A percentile compares a stretch with the other conserved stretches of the same genome.
Conservation (phyloP, 1,139 yeast species). For the Casaregolazyma lundiana region DNA sequence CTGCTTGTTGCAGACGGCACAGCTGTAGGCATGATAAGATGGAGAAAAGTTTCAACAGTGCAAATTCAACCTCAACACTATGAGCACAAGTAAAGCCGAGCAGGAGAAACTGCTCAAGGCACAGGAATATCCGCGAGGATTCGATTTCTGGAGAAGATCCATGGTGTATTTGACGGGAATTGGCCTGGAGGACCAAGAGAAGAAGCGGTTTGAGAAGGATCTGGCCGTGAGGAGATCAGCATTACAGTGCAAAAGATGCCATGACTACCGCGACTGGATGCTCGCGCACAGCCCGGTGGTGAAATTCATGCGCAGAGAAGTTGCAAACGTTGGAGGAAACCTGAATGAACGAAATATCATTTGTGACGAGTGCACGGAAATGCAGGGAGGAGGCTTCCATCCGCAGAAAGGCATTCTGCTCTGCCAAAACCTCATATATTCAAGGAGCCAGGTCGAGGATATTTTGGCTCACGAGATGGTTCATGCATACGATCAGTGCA, state of each 20-base stretch:
- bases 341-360: slow-evolving; percentile 48
- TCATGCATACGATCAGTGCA: slow-evolving; percentile 87
- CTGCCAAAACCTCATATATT: slow-evolving; percentile 78
- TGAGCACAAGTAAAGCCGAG: not conserved
- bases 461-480: slow-evolving; percentile 88
- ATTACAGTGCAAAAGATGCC: slow-evolving; percentile 63
- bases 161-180: slow-evolving; percentile 69
- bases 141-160: slow-evolving; percentile 81
- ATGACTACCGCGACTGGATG: slow-evolving; percentile 74
- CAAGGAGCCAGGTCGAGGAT: slow-evolving; percentile 83
- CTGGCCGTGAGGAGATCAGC: slow-evolving; percentile 37
- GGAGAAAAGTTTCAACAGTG: not conserved
- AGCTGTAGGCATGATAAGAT: not conserved
- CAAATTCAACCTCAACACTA: not conserved
- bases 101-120: slow-evolving; percentile 5
- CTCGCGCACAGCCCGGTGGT: slow-evolving; percentile 73
- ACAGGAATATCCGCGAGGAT: slow-evolving; percentile 25
- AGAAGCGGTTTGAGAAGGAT: slow-evolving; percentile 55
- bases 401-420: slow-evolving; percentile 82
- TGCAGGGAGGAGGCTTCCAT: slow-evolving; percentile 90
- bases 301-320: slow-evolving; percentile 80
- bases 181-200: slow-evolving; percentile 54
- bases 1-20: not conserved
- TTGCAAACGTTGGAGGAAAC: slow-evolving; percentile 63
- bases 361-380: slow-evolving; percentile 82